Conservation (phyloP, 345 rosid genomes). For the Ricinus communis region DNA sequence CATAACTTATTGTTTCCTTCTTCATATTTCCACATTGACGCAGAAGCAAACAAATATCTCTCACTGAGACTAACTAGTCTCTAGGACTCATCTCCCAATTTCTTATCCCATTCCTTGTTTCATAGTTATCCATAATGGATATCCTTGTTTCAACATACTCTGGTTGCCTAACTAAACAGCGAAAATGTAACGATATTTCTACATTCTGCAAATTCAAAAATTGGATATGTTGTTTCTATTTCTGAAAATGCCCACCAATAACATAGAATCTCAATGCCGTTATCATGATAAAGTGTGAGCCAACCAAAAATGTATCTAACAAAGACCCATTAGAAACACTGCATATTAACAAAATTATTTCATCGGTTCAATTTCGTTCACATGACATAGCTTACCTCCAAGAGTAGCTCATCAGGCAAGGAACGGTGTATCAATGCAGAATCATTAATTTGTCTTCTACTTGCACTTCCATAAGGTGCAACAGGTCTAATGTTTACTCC, state of each 20-base stretch:
- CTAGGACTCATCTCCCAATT: not conserved
- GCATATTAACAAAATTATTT: too few species aligned
- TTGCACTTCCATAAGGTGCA: constrained; percentile 74
- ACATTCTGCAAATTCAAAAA: too few species aligned
- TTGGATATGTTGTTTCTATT: too few species aligned
- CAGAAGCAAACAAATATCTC: not conserved
- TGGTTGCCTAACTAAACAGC: too few species aligned
- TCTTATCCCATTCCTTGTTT: not conserved
- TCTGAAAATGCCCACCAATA: too few species aligned
- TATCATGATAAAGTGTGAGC: too few species aligned
- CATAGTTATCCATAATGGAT: not conserved
- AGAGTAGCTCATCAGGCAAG: constrained; percentile 92
- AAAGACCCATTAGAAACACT: too few species aligned
- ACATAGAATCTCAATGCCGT: too few species aligned
- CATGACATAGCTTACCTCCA: constrained; percentile 53
- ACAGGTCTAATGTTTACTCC: constrained; percentile 83
- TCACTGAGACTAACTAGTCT: too few species aligned
- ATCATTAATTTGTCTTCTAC: constrained; percentile 57
- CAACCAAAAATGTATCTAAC: too few species aligned
- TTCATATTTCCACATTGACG: not conserved
- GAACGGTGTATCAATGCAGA: constrained; percentile 73
- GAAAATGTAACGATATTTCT: too few species aligned
- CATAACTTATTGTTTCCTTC: not conserved
- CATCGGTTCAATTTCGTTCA: not conserved
- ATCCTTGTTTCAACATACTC: too few species aligned